Evolutionary conservation across 306 rosid species (phyloP), one percentile per base, ranked within the genome.

Genomic region (Quercus engelmannii): DNA sequence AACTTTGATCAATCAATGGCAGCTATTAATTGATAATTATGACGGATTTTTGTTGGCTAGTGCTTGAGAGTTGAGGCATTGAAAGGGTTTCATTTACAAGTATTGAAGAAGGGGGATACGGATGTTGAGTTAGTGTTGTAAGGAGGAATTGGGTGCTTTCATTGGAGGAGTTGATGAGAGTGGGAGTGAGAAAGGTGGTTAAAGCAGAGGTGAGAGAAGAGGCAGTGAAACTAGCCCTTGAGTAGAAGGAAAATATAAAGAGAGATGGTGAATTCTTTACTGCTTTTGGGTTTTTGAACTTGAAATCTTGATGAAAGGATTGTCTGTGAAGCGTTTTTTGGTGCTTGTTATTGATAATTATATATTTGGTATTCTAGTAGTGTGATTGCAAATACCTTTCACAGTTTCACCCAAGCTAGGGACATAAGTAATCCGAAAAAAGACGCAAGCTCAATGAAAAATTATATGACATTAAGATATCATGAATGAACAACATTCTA

Each of bases 71-170:
- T 41, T 41, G 46, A 81, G 59, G 87, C 87, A 64, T 33, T 83
- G n/a, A 26, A 51, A 25, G 81, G 79, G 82, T 81, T 83, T 56
- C 62, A 10, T 76, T 78, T 79, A n/a, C 15, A 31, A 68, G 83
- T 43, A 1, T 21, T 20, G 57, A 68, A 58, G 33, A 5, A 30
- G 43, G 74, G 59, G 23, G 74, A 9, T 5, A 17, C 58, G 62
- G 68, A 56, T 17, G 10, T 51, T 65, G 90, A 81, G n/a, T 78
- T 31, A 46, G 64, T 35, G 61, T 4, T 30, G 15, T 69, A 10
- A 83, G 83, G 77, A 81, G 80, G 69, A 78, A 72, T 14, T 83
- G 83, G 58, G 81, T 81, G 75, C 67, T 81, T 49, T 73, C 84
- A 82, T 67, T 86, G 74, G 87, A 81, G 77, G 90, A 72, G 84